Percentiles rank a stretch among this genome's conserved stretches.
Conservation (phyloP, 331 rosid species). For the Cydonia oblonga region DNA sequence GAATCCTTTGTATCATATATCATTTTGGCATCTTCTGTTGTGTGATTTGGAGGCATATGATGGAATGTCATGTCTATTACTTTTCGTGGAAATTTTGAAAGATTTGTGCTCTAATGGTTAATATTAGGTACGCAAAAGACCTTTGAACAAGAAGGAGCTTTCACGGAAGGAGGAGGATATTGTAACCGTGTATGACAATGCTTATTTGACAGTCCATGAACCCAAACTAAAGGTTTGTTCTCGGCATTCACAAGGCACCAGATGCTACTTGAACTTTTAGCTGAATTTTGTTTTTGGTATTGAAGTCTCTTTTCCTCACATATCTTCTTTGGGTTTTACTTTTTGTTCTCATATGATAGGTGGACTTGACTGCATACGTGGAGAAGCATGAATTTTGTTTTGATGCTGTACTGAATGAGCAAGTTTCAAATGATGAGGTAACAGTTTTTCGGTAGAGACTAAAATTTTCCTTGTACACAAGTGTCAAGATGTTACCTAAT, state of each 20-base stretch:
- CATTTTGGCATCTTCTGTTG: background rate
- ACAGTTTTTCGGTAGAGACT: conserved; percentile 1
- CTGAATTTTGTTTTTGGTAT: conserved; percentile 1
- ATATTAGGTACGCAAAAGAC: conserved; percentile 83
- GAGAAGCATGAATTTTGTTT: conserved; percentile 97
- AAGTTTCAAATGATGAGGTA: conserved; percentile 87
- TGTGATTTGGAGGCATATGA: background rate
- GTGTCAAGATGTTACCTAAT: background rate
- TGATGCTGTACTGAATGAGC: conserved; percentile 79
- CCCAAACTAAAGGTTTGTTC: conserved; percentile 73
- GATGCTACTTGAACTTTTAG: background rate
- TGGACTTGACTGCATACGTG: conserved; percentile 95
- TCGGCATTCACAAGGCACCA: conserved; percentile 9
- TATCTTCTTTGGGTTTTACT: background rate
- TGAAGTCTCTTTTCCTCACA: background rate
- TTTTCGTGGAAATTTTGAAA: background rate
- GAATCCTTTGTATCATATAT: background rate
- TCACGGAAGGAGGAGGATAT: conserved; percentile 90
- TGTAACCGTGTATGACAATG: conserved; percentile 55
- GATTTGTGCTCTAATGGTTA: conserved; percentile 7
- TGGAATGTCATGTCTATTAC: background rate
- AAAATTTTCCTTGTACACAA: background rate
- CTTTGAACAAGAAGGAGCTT: conserved; percentile 83
- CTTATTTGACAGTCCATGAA: conserved; percentile 73
- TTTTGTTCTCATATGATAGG: conserved; percentile 35